Base-by-base conservation (phyloP, 2,329 filamentous ascomycete genomes). In the Pestalotiopsis sp. region DNA sequence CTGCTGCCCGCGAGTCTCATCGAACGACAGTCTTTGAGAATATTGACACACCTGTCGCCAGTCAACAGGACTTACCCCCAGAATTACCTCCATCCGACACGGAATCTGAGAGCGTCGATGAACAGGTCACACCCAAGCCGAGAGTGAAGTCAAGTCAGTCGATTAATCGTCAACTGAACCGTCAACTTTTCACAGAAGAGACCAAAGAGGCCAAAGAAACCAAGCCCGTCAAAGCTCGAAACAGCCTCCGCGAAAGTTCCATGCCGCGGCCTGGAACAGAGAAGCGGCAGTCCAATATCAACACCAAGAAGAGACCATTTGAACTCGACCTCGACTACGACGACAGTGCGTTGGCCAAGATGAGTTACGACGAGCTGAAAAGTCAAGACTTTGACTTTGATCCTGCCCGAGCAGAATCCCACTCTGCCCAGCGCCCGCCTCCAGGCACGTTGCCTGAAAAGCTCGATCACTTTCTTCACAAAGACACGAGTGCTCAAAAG, bases 361-460 rank as follows among this genome's bases (percentile, higher is more conserved):
- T 90, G 88, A 81, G 81, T 58, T 90, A 85, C 75, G 72, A 81
- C 2, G 81, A 86, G 38, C 79, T 90, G 13, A 82, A 80, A 65
- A 78, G 80, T 2, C 85, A 90, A 72, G 81, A 83, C 0, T 90
- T 90, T 70, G 88, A 90, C 74, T 84, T 84, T 69, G 87, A 89
- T 70, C 87, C 87, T 3, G 80, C 85, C 61, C 82, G 83, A 66
- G 81, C 81, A n/a, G 78, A 82, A 67, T 76, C 73, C 62, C 79
- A 73, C 49, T 77, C 76, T 76, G 78, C 70, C 71, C 78, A 74
- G 67, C 79, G 73, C 70, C 80, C 74, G 70, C 77, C 73, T 70
- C 75, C 78, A 68, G 81, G 81, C 45, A 82, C 83, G 36, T 75
- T 89, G 4, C 78, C 82, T 7, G 80, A 84, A 11, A 86, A 85